These are phyloP conservation scores for Colletotrichum plurivorum DNA, from an alignment of 2,329 filamentous ascomycete genomes.

Conservation along the genomic window DNA sequence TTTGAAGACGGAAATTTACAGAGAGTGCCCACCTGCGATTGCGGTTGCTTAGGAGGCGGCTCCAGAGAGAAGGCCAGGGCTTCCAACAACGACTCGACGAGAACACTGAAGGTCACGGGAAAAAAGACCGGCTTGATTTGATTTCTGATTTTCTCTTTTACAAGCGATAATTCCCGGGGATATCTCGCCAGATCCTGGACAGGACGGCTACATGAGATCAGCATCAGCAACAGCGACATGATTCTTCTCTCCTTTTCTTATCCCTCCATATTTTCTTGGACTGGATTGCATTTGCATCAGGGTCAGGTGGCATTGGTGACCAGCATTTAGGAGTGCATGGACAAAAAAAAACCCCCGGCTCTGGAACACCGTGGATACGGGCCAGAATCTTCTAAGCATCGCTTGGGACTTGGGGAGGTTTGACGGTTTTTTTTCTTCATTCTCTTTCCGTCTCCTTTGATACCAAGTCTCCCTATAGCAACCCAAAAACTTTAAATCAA, in stretches of 20 bases:
- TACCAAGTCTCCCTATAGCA: slow-evolving; percentile 26
- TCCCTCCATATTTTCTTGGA: slow-evolving; percentile 1
- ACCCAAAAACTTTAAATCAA: slow-evolving; percentile 11
- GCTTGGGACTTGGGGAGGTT: slow-evolving; percentile 20
- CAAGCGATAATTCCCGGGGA: slow-evolving; percentile 36
- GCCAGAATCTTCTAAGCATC: slow-evolving; percentile 17
- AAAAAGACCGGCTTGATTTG: slow-evolving; percentile 17
- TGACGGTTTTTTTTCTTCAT: neutral
- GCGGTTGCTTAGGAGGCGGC: slow-evolving; percentile 36
- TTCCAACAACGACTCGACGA: slow-evolving; percentile 18
- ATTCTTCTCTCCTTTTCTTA: slow-evolving; percentile 10
- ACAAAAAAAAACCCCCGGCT: slow-evolving; percentile 4
- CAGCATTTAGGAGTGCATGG: slow-evolving; percentile 40
- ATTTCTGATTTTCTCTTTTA: slow-evolving; percentile 24
- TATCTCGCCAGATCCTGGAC: slow-evolving; percentile 33
- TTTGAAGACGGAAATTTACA: slow-evolving; percentile 74
- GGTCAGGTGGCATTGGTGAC: slow-evolving; percentile 28
- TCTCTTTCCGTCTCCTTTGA: slow-evolving; percentile 23
- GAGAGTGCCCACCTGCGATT: slow-evolving; percentile 54
- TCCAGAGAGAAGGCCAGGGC: neutral
- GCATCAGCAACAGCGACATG: slow-evolving; percentile 41
- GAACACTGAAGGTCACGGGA: slow-evolving; percentile 8
- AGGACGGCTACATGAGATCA: slow-evolving; percentile 37
- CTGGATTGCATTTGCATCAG: slow-evolving; percentile 35
- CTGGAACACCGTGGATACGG: slow-evolving; percentile 27